These are phyloP conservation scores for Sanghuangporus baumii DNA, from an alignment of 1,284 basidiomycete species.

Conservation along the genomic window DNA sequence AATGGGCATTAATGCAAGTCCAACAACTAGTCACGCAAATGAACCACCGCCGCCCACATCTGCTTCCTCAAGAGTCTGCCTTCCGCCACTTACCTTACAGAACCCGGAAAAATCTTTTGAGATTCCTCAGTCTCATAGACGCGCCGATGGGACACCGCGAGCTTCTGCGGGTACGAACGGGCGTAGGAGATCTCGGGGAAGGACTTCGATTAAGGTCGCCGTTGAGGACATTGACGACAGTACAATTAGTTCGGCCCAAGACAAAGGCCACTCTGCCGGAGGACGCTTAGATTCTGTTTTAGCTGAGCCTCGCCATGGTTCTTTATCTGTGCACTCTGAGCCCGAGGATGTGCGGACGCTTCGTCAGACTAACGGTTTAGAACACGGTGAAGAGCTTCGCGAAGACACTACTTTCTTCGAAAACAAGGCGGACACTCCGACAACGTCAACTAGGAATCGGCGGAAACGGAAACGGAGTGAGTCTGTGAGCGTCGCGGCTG, in stretches of 20 bases:
- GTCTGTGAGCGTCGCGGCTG: not conserved
- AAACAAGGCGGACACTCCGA: too few relatives aligned
- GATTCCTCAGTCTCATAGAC: not conserved
- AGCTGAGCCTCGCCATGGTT: too few relatives aligned
- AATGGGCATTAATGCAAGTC: slow-evolving; percentile 2
- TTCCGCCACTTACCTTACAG: not conserved
- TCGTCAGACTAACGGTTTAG: not conserved
- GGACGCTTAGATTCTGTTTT: too few relatives aligned
- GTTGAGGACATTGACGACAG: not conserved
- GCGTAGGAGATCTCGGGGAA: not conserved
- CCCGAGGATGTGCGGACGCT: not conserved
- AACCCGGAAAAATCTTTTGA: not conserved
- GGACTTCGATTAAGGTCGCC: not conserved
- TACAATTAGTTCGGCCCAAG: not conserved
- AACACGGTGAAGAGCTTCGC: not conserved
- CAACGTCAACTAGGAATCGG: not conserved
- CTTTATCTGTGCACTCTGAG: too few relatives aligned
- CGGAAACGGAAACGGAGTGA: not conserved
- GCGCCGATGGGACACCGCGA: not conserved
- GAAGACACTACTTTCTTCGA: not conserved
- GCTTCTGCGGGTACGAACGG: not conserved
- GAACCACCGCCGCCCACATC: not conserved
- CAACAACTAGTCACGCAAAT: not conserved
- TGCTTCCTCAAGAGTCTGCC: not conserved
- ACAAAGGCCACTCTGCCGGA: not conserved